Conservation (phyloP, 2,329 filamentous ascomycete genomes). For the Phialemonium atrogriseum region DNA sequence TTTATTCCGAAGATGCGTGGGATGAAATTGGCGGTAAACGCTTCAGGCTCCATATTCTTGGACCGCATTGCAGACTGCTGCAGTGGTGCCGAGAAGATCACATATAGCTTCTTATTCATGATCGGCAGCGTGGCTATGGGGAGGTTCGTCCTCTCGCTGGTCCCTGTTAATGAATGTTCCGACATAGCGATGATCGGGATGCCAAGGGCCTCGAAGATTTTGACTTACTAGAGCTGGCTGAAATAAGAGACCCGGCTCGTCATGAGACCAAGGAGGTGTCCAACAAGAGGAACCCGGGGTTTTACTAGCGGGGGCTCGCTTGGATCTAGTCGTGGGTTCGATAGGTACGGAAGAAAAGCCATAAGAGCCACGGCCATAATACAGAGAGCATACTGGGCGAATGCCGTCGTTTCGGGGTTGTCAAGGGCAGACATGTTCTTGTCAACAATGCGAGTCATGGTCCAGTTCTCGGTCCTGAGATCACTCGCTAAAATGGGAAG, state of each 20-base stretch:
- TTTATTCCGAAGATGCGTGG: conserved; percentile 28
- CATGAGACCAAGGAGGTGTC: conserved; percentile 6
- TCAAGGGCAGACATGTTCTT: too few relatives aligned
- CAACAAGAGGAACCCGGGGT: conserved; percentile 7
- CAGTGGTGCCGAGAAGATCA: conserved; percentile 12
- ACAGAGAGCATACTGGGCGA: too few relatives aligned
- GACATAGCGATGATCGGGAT: too few relatives aligned
- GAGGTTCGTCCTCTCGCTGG: background rate
- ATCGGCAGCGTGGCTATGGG: conserved; percentile 7
- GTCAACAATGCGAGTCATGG: too few relatives aligned
- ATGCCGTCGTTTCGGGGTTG: too few relatives aligned
- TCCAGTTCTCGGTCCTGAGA: too few relatives aligned
- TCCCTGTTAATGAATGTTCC: too few relatives aligned
- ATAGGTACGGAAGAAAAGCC: too few relatives aligned
- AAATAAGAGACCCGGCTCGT: conserved; percentile 4
- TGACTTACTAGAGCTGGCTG: conserved; percentile 5
- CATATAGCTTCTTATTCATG: background rate
- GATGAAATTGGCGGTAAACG: conserved; percentile 27
- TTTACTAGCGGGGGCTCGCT: conserved; percentile 8
- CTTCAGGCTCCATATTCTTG: conserved; percentile 33
- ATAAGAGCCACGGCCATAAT: too few relatives aligned
- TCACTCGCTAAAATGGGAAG: too few relatives aligned
- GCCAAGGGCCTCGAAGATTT: too few relatives aligned
- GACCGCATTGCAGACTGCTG: conserved; percentile 28
- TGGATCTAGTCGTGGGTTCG: too few relatives aligned